These are phyloP conservation scores for Pichia nanzhaoensis DNA, from an alignment of 805 yeast genomes.

Conservation along the genomic window DNA sequence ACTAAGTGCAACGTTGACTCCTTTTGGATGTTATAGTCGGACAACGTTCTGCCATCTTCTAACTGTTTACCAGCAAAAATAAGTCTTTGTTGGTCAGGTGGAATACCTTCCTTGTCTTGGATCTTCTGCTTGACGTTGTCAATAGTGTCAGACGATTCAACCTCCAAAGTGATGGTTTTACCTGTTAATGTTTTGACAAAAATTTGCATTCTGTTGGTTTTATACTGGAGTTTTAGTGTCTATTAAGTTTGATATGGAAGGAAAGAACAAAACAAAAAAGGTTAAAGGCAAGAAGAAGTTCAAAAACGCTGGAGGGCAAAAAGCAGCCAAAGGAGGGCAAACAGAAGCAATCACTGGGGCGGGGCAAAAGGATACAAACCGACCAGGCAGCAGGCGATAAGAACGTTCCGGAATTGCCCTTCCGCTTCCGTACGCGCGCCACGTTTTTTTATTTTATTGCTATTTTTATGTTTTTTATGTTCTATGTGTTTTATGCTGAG, in stretches of 20 bases:
- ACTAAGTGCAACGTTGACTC: constrained; percentile 97
- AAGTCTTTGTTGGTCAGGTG: constrained; percentile 99
- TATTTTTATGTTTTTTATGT: not conserved
- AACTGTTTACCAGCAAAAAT: constrained; percentile 99
- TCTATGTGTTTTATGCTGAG: not conserved
- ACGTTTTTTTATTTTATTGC: not conserved
- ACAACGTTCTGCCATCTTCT: constrained; percentile 97
- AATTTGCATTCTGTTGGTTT: constrained; percentile 47
- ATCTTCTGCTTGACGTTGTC: constrained; percentile 95
- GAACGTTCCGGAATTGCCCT: not conserved
- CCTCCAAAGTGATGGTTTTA: constrained; percentile 80
- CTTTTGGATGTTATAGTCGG: constrained; percentile 99
- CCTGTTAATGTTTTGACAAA: constrained; percentile 53
- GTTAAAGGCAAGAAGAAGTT: too few relatives aligned
- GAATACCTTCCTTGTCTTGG: constrained; percentile 98
- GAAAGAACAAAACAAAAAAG: too few relatives aligned
- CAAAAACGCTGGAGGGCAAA: too few relatives aligned
- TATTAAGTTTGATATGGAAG: too few relatives aligned
- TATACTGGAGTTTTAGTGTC: too few relatives aligned
- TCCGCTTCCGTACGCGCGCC: not conserved
- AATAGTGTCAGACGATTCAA: constrained; percentile 95
- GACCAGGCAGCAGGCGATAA: not conserved
- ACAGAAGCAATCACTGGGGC: not conserved
- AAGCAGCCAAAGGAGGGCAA: too few relatives aligned
- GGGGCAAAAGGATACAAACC: not conserved